Evolutionary conservation across 2,329 filamentous ascomycete genomes (phyloP).

Genomic region (Pyrenophora teres): DNA sequence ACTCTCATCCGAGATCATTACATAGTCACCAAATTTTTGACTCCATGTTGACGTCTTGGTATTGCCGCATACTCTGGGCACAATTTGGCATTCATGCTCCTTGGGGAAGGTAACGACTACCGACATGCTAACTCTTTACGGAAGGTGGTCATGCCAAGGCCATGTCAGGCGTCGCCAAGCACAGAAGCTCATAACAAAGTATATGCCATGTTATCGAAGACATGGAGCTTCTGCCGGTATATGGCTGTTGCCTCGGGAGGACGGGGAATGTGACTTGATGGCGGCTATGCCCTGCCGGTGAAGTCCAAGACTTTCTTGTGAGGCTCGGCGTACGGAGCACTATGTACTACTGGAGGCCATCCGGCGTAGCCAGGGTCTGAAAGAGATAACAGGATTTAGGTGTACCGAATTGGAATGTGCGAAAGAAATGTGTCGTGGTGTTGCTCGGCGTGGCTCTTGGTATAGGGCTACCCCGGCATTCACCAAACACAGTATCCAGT

Average conservation of each 20-base stretch:
- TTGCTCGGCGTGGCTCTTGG: slow-evolving; percentile 4
- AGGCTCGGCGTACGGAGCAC: slow-evolving; percentile 5
- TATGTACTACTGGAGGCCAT: not conserved
- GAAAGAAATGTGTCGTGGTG: not conserved
- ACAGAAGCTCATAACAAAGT: not conserved
- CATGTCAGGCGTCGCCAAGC: slow-evolving; percentile 4
- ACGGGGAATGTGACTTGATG: not conserved
- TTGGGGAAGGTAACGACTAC: slow-evolving; percentile 15
- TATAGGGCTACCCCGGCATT: not conserved
- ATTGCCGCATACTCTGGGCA: slow-evolving; percentile 13
- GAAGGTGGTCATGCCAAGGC: slow-evolving; percentile 9
- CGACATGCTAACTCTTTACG: slow-evolving; percentile 6
- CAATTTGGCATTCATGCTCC: slow-evolving; percentile 16
- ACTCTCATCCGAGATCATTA: not conserved
- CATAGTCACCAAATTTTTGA: slow-evolving; percentile 4
- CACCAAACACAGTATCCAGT: not conserved
- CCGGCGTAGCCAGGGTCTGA: not conserved
- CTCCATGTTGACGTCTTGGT: slow-evolving; percentile 14
- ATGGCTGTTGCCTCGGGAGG: not conserved
- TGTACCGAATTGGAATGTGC: slow-evolving; percentile 5
- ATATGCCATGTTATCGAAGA: not conserved
- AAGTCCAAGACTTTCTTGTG: slow-evolving; percentile 1
- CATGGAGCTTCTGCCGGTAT: not conserved
- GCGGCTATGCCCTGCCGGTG: not conserved
- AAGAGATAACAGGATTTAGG: slow-evolving; percentile 5